These are phyloP conservation scores for Pyracantha coccinea DNA, from an alignment of 331 rosid species.

Conservation along the genomic window DNA sequence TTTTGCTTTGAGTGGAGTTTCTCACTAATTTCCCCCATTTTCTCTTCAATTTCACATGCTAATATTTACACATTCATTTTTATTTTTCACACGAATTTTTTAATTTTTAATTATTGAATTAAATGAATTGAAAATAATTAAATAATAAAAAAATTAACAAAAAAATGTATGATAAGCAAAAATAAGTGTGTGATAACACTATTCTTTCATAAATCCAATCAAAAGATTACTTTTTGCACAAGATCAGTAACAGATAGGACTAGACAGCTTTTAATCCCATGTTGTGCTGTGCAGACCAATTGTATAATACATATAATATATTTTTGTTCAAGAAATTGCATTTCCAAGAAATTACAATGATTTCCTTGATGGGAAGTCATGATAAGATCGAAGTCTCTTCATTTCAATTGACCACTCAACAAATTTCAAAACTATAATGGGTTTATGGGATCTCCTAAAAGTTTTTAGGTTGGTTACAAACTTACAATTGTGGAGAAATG, in stretches of 20 bases:
- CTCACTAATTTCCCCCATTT: background rate
- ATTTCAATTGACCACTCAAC: slow-evolving; percentile 3
- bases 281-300: background rate
- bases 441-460: background rate
- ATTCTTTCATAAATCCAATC: too few species aligned
- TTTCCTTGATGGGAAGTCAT: background rate
- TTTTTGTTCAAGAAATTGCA: background rate
- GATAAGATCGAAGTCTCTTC: background rate
- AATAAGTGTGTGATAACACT: too few species aligned
- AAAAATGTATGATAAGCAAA: too few species aligned
- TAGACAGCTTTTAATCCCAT: background rate
- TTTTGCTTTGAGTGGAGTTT: background rate
- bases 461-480: too few species aligned
- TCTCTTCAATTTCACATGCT: background rate
- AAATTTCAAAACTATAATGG: background rate
- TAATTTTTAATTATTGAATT: too few species aligned
- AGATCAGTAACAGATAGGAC: background rate
- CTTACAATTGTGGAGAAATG: too few species aligned
- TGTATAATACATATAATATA: background rate
- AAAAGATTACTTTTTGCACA: slow-evolving; percentile 2
- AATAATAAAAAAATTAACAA: too few species aligned
- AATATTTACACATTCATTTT: too few species aligned
- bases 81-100: too few species aligned
- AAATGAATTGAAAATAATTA: too few species aligned
- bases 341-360: slow-evolving; percentile 15